Evolutionary conservation across 805 yeast genomes (phyloP).

Genomic region (Priceomyces haplophilus): DNA sequence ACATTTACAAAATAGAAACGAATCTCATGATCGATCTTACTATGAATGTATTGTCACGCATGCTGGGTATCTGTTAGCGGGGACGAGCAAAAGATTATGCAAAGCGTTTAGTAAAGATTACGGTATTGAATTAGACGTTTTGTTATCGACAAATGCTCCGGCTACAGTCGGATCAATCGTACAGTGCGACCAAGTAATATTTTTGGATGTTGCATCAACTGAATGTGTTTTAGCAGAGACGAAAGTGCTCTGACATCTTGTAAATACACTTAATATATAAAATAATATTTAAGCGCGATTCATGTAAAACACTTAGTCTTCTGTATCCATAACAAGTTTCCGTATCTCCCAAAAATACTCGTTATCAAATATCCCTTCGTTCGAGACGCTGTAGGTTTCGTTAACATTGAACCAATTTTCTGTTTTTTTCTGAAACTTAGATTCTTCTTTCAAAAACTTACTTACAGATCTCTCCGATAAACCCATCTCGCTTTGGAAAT

Average conservation of each 20-base stretch:
- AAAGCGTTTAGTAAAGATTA: constrained; percentile 48
- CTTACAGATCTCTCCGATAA: constrained; percentile 27
- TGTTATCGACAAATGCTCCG: constrained; percentile 14
- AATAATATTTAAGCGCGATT: background rate
- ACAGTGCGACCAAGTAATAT: constrained; percentile 43
- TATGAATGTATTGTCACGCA: constrained; percentile 43
- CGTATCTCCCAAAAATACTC: constrained; percentile 44
- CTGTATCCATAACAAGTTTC: constrained; percentile 39
- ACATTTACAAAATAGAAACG: constrained; percentile 7
- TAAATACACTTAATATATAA: background rate
- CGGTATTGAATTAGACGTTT: constrained; percentile 45
- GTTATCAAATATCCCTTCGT: constrained; percentile 13
- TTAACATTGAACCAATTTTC: constrained; percentile 37
- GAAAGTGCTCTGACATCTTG: constrained; percentile 1
- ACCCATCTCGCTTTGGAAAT: constrained; percentile 22
- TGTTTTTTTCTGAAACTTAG: constrained; percentile 30
- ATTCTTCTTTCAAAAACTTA: constrained; percentile 35
- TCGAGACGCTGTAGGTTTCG: constrained; percentile 22
- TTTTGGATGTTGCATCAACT: constrained; percentile 41
- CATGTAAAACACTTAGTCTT: constrained; percentile 5
- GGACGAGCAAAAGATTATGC: constrained; percentile 21
- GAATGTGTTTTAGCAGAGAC: constrained; percentile 33
- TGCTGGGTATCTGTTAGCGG: constrained; percentile 22
- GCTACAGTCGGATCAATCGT: constrained; percentile 44
- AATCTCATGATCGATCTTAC: constrained; percentile 3